Conservation (phyloP, 2,329 filamentous ascomycete genomes). For the Penicillium sclerotiorum region DNA sequence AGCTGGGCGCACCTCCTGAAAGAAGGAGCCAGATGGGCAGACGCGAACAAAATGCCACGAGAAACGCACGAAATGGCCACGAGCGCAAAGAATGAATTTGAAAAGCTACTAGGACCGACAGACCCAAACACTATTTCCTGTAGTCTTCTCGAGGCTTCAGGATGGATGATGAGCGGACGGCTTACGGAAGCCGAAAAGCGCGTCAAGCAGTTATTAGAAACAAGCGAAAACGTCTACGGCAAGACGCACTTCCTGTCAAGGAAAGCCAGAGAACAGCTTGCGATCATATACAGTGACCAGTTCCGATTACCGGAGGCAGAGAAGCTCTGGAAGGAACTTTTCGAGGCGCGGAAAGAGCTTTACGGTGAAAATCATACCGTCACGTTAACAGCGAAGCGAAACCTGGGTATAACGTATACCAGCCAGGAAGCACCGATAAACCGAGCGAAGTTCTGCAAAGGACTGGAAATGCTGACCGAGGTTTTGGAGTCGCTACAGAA, state of each 20-base stretch:
- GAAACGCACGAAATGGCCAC: not conserved
- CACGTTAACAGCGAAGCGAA: not conserved
- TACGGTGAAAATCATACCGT: not conserved
- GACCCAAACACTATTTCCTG: not conserved
- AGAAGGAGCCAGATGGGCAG: not conserved
- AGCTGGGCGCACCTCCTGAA: not conserved
- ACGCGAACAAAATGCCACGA: not conserved
- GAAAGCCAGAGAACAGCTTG: not conserved
- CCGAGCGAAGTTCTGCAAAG: not conserved
- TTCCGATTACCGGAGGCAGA: not conserved
- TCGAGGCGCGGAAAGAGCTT: not conserved
- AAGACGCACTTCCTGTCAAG: not conserved
- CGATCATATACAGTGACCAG: not conserved
- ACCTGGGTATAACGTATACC: not conserved
- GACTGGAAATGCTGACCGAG: not conserved
- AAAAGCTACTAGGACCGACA: not conserved
- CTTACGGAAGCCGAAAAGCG: not conserved
- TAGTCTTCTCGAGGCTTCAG: not conserved
- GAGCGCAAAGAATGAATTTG: not conserved
- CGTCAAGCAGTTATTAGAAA: not conserved
- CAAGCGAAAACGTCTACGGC: not conserved
- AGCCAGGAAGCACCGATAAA: not conserved
- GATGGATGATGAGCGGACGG: not conserved
- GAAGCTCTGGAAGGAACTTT: not conserved
- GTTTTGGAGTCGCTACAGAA: not conserved